Evolutionary conservation across 257 asterid genomes (phyloP).

Genomic region (Solanum habrochaites): DNA sequence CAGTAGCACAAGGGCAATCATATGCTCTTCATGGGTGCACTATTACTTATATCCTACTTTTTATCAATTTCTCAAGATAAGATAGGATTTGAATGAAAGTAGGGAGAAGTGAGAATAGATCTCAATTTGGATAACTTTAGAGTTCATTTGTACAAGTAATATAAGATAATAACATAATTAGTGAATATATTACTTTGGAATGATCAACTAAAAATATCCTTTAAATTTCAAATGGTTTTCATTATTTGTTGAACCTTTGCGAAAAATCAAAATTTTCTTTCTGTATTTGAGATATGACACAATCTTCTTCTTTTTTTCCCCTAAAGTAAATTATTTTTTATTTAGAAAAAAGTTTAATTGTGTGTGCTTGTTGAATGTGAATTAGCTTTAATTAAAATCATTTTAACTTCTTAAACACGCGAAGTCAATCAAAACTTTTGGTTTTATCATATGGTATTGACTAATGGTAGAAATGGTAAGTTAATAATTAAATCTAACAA

Average conservation of each 20-base stretch:
- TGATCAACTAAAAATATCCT: background rate
- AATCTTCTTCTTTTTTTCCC: no score
- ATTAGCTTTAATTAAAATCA: background rate
- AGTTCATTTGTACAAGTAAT: background rate
- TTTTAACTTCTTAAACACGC: background rate
- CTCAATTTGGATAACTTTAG: background rate
- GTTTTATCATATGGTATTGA: background rate
- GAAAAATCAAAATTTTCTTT: background rate
- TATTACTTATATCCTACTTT: background rate
- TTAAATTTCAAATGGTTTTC: background rate
- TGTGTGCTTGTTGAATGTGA: background rate
- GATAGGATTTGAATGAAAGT: background rate
- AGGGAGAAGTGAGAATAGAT: background rate
- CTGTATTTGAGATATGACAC: background rate
- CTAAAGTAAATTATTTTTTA: no score
- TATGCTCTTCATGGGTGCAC: background rate
- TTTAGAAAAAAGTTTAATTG: background rate
- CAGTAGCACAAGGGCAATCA: background rate
- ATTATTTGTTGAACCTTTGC: background rate
- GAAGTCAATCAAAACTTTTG: background rate
- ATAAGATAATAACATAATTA: no score
- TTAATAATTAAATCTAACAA: no score
- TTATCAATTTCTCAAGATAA: background rate
- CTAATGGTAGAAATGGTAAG: background rate
- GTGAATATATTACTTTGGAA: background rate